phyloP scores from a whole-genome alignment of 2,329 filamentous ascomycete genomes.

The Colletotrichum viniferum region DNA sequence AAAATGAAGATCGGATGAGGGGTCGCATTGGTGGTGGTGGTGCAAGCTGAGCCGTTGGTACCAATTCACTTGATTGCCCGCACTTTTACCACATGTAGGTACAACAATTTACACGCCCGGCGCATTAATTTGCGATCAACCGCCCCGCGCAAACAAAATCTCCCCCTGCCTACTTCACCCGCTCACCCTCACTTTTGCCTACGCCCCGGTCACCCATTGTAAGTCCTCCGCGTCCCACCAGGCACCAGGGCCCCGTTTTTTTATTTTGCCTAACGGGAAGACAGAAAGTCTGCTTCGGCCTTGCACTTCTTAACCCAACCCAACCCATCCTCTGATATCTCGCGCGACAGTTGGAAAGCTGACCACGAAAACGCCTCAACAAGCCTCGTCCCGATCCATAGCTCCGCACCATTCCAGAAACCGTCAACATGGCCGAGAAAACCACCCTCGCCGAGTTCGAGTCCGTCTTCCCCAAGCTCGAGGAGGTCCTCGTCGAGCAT shows the following conservation, averaged over 20 bases:
- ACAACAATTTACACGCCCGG: neutral
- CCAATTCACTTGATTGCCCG: neutral
- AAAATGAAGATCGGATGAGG: slow-evolving; percentile 15
- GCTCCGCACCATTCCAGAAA: slow-evolving; percentile 12
- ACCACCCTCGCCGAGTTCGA: slow-evolving; percentile 88
- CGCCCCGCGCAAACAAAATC: slow-evolving; percentile 9
- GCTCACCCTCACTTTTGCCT: neutral
- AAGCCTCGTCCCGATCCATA: neutral
- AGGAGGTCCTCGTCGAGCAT: slow-evolving; percentile 80
- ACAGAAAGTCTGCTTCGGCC: neutral
- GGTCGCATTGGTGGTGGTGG: neutral
- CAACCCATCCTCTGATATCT: neutral
- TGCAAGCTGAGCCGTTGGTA: neutral
- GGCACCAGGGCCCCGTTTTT: neutral
- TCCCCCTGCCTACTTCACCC: neutral
- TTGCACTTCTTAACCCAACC: neutral
- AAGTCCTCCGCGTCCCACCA: neutral
- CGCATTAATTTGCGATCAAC: slow-evolving; percentile 15
- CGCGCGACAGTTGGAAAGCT: neutral
- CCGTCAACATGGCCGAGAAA: slow-evolving; percentile 64
- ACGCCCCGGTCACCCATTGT: neutral
- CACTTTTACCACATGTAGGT: neutral
- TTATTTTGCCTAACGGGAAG: neutral
- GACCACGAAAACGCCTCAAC: neutral
- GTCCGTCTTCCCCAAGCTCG: slow-evolving; percentile 83